Conservation (phyloP, 257 asterid species). For the Vinca minor region DNA sequence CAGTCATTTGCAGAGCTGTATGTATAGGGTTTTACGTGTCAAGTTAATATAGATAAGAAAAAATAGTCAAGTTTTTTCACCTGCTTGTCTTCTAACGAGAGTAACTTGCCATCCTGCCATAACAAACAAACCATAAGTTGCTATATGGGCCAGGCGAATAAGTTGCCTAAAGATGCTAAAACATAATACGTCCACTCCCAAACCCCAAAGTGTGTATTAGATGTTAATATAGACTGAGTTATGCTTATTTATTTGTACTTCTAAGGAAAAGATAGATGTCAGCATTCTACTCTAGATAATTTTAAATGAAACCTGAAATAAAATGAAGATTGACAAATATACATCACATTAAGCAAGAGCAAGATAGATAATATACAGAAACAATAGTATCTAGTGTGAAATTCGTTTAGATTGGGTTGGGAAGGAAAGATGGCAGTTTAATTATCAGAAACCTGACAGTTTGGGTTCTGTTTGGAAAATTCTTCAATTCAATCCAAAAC, state of each 20-base stretch:
- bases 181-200: not conserved
- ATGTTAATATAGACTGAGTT: not conserved
- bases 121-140: not conserved
- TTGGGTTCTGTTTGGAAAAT: too few relatives aligned
- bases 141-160: not conserved
- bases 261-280: not conserved
- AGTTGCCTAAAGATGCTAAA: not conserved
- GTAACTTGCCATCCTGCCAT: constrained; percentile 67
- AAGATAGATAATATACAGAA: not conserved
- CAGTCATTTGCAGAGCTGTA: not conserved
- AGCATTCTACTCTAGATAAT: not conserved
- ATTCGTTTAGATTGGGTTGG: too few relatives aligned
- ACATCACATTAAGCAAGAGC: not conserved
- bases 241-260: not conserved
- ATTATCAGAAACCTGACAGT: too few relatives aligned
- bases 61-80: constrained; percentile 23
- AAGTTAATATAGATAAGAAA: not conserved
- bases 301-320: not conserved
- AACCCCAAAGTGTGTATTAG: not conserved
- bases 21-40: not conserved
- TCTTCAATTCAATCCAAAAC: too few relatives aligned
- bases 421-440: too few relatives aligned
- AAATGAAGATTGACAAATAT: not conserved
- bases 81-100: constrained; percentile 64
- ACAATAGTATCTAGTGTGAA: not conserved